Evolutionary conservation across 192 early-diverging fungal species (phyloP).

Genomic region (Backusella sp.): DNA sequence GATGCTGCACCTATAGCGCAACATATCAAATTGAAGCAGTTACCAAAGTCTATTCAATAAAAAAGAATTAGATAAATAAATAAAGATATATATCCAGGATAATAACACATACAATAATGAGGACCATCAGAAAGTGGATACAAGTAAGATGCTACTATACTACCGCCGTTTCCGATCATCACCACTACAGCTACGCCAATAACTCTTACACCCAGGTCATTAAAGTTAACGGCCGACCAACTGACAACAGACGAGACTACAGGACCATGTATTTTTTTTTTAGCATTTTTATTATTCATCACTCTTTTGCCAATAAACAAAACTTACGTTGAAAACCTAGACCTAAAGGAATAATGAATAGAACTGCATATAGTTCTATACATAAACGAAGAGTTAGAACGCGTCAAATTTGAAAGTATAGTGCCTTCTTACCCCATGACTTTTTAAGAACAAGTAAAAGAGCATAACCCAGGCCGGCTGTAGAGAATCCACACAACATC

Average conservation of each 20-base stretch:
- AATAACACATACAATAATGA: conserved; percentile 17
- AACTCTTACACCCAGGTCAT: conserved; percentile 11
- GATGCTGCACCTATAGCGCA: not conserved
- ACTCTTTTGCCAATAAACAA: not conserved
- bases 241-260: conserved; percentile 18
- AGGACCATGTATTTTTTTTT: not conserved
- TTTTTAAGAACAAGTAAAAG: conserved; percentile 18
- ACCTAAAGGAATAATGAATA: conserved; percentile 16
- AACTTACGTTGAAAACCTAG: conserved; percentile 21
- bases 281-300: not conserved
- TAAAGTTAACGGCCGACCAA: conserved; percentile 24
- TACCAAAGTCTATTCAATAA: conserved; percentile 25
- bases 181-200: conserved; percentile 23
- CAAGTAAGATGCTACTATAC: conserved; percentile 27
- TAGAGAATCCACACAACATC: conserved; percentile 12
- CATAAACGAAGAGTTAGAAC: not conserved
- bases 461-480: conserved; percentile 14
- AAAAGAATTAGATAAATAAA: not conserved
- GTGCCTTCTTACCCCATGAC: conserved; percentile 21
- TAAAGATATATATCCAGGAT: not conserved
- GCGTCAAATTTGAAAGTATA: not conserved
- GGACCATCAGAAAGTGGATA: conserved; percentile 26
- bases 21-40: conserved; percentile 13
- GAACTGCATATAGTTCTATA: conserved; percentile 17
- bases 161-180: conserved; percentile 24